Percentiles rank a stretch among this genome's conserved stretches.
phyloP scores from a whole-genome alignment of 1,284 basidiomycete genomes.

The Singerocomus inundabilis region DNA sequence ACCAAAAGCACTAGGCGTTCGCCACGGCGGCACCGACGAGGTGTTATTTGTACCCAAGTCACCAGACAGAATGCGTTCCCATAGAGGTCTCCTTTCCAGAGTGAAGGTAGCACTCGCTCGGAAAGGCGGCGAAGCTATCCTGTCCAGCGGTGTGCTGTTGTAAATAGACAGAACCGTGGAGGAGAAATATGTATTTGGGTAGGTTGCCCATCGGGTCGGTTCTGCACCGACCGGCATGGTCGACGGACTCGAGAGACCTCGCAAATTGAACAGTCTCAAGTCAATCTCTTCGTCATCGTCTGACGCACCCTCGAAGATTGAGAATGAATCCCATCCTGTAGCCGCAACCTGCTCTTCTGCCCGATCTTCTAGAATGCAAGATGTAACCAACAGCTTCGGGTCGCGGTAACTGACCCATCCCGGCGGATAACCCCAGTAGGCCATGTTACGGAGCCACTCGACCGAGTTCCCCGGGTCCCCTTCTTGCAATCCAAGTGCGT shows the following conservation, averaged over 20 bases:
- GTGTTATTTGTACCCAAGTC: neutral
- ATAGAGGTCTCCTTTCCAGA: slow-evolving; percentile 38
- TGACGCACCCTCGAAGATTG: slow-evolving; percentile 39
- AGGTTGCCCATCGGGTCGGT: slow-evolving; percentile 56
- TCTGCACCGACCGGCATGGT: neutral
- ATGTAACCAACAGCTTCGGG: slow-evolving; percentile 48
- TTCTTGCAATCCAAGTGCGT: slow-evolving; percentile 52
- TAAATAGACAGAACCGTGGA: slow-evolving; percentile 55
- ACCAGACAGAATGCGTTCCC: slow-evolving; percentile 38
- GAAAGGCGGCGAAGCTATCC: slow-evolving; percentile 20
- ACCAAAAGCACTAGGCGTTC: slow-evolving; percentile 18
- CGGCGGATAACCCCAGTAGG: slow-evolving; percentile 71
- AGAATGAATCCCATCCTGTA: slow-evolving; percentile 28
- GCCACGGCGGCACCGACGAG: slow-evolving; percentile 26
- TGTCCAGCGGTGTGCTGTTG: slow-evolving; percentile 38
- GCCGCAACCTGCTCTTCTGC: slow-evolving; percentile 25
- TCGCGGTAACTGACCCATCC: slow-evolving; percentile 60
- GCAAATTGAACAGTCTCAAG: slow-evolving; percentile 10
- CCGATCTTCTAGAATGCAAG: slow-evolving; percentile 33
- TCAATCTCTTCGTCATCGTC: slow-evolving; percentile 37
- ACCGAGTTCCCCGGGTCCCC: slow-evolving; percentile 39
- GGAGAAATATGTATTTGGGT: slow-evolving; percentile 59
- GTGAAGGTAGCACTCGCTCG: slow-evolving; percentile 37
- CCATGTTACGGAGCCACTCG: slow-evolving; percentile 65
- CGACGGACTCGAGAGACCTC: neutral